Percentiles rank a stretch among this genome's conserved stretches.
Conservation (phyloP, 257 asterid genomes). For the Jacaranda copaia region DNA sequence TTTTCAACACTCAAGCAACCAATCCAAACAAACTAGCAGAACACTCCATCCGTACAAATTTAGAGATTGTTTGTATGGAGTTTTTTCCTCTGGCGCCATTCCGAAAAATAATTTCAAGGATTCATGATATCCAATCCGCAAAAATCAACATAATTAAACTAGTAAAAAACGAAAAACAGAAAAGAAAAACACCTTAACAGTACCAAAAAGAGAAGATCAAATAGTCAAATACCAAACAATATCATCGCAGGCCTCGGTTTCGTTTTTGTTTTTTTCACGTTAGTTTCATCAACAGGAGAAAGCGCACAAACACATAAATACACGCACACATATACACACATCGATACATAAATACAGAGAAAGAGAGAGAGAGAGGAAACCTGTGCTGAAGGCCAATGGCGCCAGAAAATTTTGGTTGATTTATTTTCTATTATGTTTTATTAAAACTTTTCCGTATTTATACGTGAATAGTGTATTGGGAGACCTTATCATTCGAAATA, state of each 20-base stretch:
- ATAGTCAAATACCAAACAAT: neutral
- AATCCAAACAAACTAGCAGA: constrained; percentile 2
- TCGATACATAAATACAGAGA: neutral
- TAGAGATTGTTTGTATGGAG: neutral
- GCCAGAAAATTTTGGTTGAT: constrained; percentile 22
- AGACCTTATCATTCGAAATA: neutral
- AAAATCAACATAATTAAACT: neutral
- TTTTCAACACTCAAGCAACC: neutral
- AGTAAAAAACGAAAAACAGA: neutral
- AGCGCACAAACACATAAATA: neutral
- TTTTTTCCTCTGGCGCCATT: neutral
- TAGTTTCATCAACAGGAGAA: neutral
- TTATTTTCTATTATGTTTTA: neutral
- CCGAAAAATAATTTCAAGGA: neutral
- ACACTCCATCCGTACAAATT: neutral
- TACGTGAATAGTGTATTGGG: neutral
- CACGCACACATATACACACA: neutral
- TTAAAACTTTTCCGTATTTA: neutral
- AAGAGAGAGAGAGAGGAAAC: neutral
- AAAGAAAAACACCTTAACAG: neutral
- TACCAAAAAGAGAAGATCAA: neutral
- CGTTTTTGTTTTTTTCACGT: neutral
- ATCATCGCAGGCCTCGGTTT: neutral
- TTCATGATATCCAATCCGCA: neutral
- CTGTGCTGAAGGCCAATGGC: constrained; percentile 21